Evolutionary conservation across 1,284 basidiomycete species (phyloP).

Genomic region (Cerrena zonata): DNA sequence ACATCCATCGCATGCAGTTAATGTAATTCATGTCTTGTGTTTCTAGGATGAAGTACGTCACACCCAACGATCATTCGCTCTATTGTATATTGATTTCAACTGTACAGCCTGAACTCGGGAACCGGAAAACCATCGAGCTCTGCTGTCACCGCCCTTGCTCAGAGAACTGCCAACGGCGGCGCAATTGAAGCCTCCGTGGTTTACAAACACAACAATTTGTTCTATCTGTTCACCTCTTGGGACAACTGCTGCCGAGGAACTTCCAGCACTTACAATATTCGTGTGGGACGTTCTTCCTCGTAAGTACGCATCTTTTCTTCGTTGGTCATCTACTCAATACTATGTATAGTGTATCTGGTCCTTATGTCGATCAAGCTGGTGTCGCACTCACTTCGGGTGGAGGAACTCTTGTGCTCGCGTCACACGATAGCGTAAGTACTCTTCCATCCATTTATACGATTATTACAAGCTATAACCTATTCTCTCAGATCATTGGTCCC

Average conservation of each 20-base stretch:
- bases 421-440: conserved; percentile 37
- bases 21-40: background rate
- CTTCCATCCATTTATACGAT: background rate
- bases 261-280: conserved; percentile 53
- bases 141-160: conserved; percentile 39
- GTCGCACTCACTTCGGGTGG: conserved; percentile 44
- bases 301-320: conserved; percentile 16
- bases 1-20: too few relatives aligned
- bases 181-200: conserved; percentile 46
- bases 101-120: conserved; percentile 28
- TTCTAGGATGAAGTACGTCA: background rate
- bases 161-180: conserved; percentile 36
- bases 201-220: conserved; percentile 41
- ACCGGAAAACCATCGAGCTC: conserved; percentile 39
- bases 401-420: conserved; percentile 46
- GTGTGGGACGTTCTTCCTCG: conserved; percentile 47
- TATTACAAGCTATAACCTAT: background rate
- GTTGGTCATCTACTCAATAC: background rate
- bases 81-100: background rate
- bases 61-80: background rate
- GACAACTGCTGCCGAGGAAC: conserved; percentile 50
- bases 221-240: conserved; percentile 55
- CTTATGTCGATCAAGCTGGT: conserved; percentile 44
- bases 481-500: conserved; percentile 39
- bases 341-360: conserved; percentile 32